Base-by-base conservation (phyloP, 176 grass and related monocot species). In the Carex scoparia region DNA sequence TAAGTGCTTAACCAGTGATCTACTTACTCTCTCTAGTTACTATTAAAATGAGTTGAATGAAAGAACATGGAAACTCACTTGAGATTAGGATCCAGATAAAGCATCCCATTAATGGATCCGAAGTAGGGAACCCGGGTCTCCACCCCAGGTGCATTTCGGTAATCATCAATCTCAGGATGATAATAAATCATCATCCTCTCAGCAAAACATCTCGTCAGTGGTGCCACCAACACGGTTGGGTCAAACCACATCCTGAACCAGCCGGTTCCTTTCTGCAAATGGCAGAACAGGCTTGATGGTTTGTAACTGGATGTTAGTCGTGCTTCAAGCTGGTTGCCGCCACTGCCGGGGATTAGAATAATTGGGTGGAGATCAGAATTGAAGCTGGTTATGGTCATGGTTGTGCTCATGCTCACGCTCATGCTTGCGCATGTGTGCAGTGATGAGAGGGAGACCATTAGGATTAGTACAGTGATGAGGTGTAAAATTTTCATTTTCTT, bases 241-340 rank as follows among this genome's bases (percentile, higher is more conserved):
- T 98, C 89, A 69, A 98, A 98, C 95, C 95, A 98, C 54, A 98
- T 65, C 60, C 91, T 87, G 88, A 92, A 98, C 95, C 95, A 98
- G 0, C 91, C 91, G 32, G 72, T 85, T 60, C 56, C 84, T 4
- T 81, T 84, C 4, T 86, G 86, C 30, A 85, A 59, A 12, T 55
- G 72, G 88, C 93, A 98, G 58, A 64, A 79, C n/a, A 98, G 84
- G 80, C 78, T 94, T 1, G 85, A 95, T 9, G 93, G 91, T 75
- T 55, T 37, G 93, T 98, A 98, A 30, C 79, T 92, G 48, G 74
- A 78, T 60, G 88, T 92, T 51, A 98, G 88, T 37, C 86, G 87
- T 40, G 91, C 95, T 89, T 98, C 93, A 53, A 98, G 93, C 83
- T 98, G 91, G 91, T 90, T 98, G 79, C 93, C 95, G 2, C 93